These are phyloP conservation scores for Pleoardoris graminearum DNA, from an alignment of 2,329 filamentous ascomycete species.

Conservation along the genomic window DNA sequence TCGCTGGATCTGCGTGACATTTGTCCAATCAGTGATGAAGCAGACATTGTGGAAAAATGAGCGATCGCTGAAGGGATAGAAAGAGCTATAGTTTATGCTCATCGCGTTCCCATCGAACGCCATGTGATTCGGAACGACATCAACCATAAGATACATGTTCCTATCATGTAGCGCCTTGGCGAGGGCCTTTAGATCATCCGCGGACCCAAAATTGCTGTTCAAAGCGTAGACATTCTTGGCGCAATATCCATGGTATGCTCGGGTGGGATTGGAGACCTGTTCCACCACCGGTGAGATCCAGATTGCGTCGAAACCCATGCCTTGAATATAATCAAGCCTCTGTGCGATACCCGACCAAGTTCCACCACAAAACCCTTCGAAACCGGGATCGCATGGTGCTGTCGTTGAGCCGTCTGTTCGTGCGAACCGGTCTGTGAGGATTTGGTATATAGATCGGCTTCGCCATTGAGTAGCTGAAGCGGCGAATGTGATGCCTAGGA, in stretches of 20 bases:
- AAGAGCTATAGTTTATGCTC: slow-evolving; percentile 57
- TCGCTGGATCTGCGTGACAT: slow-evolving; percentile 51
- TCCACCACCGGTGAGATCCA: slow-evolving; percentile 55
- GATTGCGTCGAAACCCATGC: slow-evolving; percentile 51
- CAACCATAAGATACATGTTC: slow-evolving; percentile 65
- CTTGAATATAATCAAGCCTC: slow-evolving; percentile 52
- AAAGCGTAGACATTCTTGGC: slow-evolving; percentile 56
- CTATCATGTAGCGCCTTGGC: slow-evolving; percentile 59
- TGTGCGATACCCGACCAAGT: slow-evolving; percentile 50
- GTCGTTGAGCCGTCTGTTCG: slow-evolving; percentile 46
- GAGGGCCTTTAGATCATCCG: slow-evolving; percentile 61
- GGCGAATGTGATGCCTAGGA: slow-evolving; percentile 14
- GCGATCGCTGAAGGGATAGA: slow-evolving; percentile 58
- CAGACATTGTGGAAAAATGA: slow-evolving; percentile 66
- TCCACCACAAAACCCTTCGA: slow-evolving; percentile 50
- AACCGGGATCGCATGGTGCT: slow-evolving; percentile 40
- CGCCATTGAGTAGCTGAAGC: slow-evolving; percentile 45
- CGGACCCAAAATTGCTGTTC: slow-evolving; percentile 63
- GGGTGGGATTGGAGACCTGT: slow-evolving; percentile 45
- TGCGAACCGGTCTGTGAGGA: slow-evolving; percentile 49
- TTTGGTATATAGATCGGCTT: slow-evolving; percentile 47
- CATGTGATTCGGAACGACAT: slow-evolving; percentile 62
- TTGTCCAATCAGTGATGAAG: slow-evolving; percentile 56
- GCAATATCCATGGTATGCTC: slow-evolving; percentile 57
- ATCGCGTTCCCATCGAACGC: slow-evolving; percentile 52